Percentiles rank a stretch among this genome's conserved stretches.
These are phyloP conservation scores for Cryptomeria japonica DNA, from an alignment of 75 land plant species.

Conservation along the genomic window DNA sequence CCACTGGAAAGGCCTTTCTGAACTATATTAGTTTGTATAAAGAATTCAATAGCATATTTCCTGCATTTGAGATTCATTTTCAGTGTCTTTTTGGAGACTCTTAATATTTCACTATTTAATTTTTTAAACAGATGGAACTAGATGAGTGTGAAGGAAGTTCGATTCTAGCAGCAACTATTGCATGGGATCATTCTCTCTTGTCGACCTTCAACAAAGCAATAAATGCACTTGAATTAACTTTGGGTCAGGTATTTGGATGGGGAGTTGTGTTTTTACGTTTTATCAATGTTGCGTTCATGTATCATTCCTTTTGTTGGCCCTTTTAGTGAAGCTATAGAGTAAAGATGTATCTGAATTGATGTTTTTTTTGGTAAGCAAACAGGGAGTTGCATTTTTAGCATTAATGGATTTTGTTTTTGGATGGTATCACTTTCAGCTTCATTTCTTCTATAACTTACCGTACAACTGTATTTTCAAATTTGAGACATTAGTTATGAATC, in stretches of 20 bases:
- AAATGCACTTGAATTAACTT: conserved; percentile 34
- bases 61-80: background rate
- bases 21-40: background rate
- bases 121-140: conserved; percentile 72
- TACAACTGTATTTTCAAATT: background rate
- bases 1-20: background rate
- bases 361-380: background rate
- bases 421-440: background rate
- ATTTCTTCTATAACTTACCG: background rate
- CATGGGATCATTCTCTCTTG: conserved; percentile 72
- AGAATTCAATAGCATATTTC: background rate
- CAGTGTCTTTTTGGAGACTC: background rate
- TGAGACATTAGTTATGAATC: background rate
- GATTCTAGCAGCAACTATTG: conserved; percentile 68
- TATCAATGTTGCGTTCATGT: background rate
- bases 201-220: conserved; percentile 64
- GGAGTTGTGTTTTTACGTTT: background rate
- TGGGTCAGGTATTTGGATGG: conserved; percentile 46
- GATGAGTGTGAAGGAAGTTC: conserved; percentile 79
- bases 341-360: background rate
- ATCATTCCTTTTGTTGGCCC: background rate
- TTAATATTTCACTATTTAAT: background rate
- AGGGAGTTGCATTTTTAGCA: background rate
- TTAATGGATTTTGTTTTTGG: background rate
- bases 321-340: background rate